Base-by-base conservation (phyloP, 345 rosid genomes). In the Populus tremula region DNA sequence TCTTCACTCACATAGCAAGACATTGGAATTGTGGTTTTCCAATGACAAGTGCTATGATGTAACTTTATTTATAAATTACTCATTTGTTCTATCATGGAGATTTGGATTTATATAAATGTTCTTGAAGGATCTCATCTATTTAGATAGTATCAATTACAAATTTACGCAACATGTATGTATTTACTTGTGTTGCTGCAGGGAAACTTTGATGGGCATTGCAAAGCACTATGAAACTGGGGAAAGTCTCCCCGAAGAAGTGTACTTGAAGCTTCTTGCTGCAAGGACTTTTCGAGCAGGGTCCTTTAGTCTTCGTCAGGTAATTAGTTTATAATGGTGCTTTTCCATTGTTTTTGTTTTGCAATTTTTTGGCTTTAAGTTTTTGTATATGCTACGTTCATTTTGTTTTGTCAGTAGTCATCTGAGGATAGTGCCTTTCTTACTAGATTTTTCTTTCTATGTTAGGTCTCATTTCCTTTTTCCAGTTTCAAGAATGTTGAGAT, bases 281-380 rank as follows among this genome's bases (percentile, higher is more conserved):
- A 91, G 94, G 85, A 94, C 98, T 67, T 92, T 86, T 81, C 87
- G 93, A 73, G 96, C 97, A 18, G 98, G 98, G 67, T 91, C 93
- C 79, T 81, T 88, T 33, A 91, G 93, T 81, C 96, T 94, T 82
- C 94, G 93, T 56, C 97, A 94, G 90, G 98, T 94, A 53, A 73
- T 89, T 89, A 76, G 61, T 80, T 41, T 77, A 53, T 18, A 61
- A 67, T 49, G 70, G 33, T 64, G 5, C 69, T 75, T 27, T 54
- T 45, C 17, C 67, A 2, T 64, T 14, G 3, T 8, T 53, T 27
- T 67, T 71, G 43, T 77, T 6, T 35, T 59, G 16, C 38, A 1
- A n/a, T 16, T 76, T 29, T 67, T 33, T 53, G 45, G 47, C 17
- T 17, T 43, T 21, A 35, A 43, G 18, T 61, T 71, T 56, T 25